Evolutionary conservation across 1,284 basidiomycete genomes (phyloP).

Genomic region (Austropuccinia psidii): DNA sequence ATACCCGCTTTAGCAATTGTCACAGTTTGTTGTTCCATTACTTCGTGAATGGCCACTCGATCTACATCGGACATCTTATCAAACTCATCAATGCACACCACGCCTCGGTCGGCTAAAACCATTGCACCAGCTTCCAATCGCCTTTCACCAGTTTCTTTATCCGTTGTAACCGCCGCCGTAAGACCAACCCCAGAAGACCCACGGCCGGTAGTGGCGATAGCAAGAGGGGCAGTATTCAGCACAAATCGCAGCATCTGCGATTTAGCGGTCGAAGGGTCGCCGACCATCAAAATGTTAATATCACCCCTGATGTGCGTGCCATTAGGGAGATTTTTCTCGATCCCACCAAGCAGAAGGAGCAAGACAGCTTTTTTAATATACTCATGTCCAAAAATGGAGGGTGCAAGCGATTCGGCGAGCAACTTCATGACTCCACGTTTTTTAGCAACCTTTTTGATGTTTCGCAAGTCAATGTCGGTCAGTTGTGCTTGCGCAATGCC

Average conservation of each 20-base stretch:
- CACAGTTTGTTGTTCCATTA: constrained; percentile 96
- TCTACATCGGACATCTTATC: constrained; percentile 99
- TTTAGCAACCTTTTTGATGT: constrained; percentile 90
- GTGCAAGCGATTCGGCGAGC: constrained; percentile 88
- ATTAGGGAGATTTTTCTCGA: constrained; percentile 95
- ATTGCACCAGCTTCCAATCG: constrained; percentile 96
- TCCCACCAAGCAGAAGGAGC: constrained; percentile 84
- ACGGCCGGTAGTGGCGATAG: constrained; percentile 95
- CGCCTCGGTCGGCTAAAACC: constrained; percentile 98
- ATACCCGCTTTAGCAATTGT: constrained; percentile 99
- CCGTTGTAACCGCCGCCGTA: constrained; percentile 97
- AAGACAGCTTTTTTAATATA: constrained; percentile 92
- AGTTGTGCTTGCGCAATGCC: constrained; percentile 88
- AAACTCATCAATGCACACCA: constrained; percentile 99
- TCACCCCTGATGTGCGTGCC: constrained; percentile 99
- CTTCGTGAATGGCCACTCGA: constrained; percentile 99
- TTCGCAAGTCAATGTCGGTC: constrained; percentile 89
- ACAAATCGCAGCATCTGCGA: constrained; percentile 95
- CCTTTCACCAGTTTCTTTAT: constrained; percentile 90
- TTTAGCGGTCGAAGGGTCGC: constrained; percentile 96
- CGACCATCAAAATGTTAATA: constrained; percentile 99
- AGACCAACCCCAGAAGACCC: constrained; percentile 97
- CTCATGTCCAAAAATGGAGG: constrained; percentile 94
- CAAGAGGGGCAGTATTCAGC: constrained; percentile 87
- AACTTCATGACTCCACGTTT: constrained; percentile 71